Percentiles rank a stretch among this genome's conserved stretches.
phyloP scores from a whole-genome alignment of 208 protist genomes.

The Jaenimonas drosophilae region DNA sequence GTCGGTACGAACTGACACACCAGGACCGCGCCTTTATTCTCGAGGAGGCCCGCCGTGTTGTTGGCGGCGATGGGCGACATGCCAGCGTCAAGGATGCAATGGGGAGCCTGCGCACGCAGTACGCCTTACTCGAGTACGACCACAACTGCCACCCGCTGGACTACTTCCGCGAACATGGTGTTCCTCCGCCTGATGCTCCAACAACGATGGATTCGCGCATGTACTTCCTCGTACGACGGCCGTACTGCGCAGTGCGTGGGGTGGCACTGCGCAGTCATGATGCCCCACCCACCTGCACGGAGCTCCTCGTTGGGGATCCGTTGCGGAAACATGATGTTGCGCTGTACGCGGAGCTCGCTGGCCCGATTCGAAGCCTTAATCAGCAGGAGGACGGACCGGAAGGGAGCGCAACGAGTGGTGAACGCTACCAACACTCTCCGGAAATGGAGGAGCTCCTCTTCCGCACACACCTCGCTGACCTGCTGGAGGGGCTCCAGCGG shows the following conservation, averaged over 20 bases:
- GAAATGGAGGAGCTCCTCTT: constrained; percentile 21
- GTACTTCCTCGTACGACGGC: constrained; percentile 47
- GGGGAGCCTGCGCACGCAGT: constrained; percentile 59
- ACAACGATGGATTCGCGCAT: constrained; percentile 45
- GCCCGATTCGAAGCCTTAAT: constrained; percentile 1
- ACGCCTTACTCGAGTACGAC: constrained; percentile 57
- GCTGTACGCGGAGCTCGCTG: neutral
- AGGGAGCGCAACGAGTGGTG: no score
- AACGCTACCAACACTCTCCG: neutral
- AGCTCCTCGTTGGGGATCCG: constrained; percentile 10
- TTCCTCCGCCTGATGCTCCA: constrained; percentile 20
- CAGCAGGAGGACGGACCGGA: neutral
- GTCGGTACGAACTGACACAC: constrained; percentile 51
- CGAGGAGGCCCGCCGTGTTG: constrained; percentile 23
- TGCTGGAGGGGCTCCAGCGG: constrained; percentile 40
- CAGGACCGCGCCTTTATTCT: constrained; percentile 54
- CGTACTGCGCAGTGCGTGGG: constrained; percentile 24
- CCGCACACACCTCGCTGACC: constrained; percentile 30
- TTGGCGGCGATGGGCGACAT: constrained; percentile 4
- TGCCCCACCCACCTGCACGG: neutral
- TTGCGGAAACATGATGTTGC: constrained; percentile 1
- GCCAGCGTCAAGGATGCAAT: constrained; percentile 8
- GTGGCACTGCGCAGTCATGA: constrained; percentile 4
- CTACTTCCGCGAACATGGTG: constrained; percentile 23
- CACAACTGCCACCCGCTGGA: constrained; percentile 23